These are phyloP conservation scores for Spongiforma sp. DNA, from an alignment of 1,284 basidiomycete species.

Conservation along the genomic window DNA sequence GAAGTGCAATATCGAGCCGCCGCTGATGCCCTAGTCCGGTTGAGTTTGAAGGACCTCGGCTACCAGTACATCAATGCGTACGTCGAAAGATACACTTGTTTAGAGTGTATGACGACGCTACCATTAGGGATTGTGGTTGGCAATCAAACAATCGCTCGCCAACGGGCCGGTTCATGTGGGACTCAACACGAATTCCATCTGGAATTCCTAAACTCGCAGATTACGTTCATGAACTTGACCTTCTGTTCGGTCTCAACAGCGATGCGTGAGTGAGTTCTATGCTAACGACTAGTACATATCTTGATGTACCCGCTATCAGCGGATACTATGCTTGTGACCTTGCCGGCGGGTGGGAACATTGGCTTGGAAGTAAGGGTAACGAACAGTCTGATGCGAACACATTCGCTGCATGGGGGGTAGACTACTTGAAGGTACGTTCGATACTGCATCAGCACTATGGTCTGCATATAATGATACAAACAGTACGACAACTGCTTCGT, in stretches of 20 bases:
- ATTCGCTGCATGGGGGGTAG: slow-evolving; percentile 8
- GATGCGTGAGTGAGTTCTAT: slow-evolving; percentile 15
- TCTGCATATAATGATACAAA: background rate
- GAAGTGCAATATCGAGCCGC: slow-evolving; percentile 9
- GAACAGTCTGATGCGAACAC: slow-evolving; percentile 12
- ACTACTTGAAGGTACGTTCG: slow-evolving; percentile 17
- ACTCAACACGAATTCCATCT: slow-evolving; percentile 8
- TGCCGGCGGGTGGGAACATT: background rate
- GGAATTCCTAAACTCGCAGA: slow-evolving; percentile 15
- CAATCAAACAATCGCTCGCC: slow-evolving; percentile 8
- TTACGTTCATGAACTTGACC: slow-evolving; percentile 10
- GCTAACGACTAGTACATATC: no score
- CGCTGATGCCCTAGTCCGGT: background rate
- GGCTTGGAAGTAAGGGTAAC: slow-evolving; percentile 13
- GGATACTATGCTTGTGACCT: slow-evolving; percentile 13
- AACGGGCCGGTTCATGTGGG: background rate
- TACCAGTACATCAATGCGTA: slow-evolving; percentile 13
- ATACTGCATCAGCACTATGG: background rate
- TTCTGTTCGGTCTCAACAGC: slow-evolving; percentile 13
- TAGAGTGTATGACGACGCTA: no score
- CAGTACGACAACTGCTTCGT: slow-evolving; percentile 16
- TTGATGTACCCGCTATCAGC: background rate
- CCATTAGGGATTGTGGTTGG: slow-evolving; percentile 17
- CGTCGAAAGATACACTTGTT: background rate
- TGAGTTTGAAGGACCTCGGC: slow-evolving; percentile 6